Evolutionary conservation across 257 asterid species (phyloP).

Genomic region (Lycium barbarum): DNA sequence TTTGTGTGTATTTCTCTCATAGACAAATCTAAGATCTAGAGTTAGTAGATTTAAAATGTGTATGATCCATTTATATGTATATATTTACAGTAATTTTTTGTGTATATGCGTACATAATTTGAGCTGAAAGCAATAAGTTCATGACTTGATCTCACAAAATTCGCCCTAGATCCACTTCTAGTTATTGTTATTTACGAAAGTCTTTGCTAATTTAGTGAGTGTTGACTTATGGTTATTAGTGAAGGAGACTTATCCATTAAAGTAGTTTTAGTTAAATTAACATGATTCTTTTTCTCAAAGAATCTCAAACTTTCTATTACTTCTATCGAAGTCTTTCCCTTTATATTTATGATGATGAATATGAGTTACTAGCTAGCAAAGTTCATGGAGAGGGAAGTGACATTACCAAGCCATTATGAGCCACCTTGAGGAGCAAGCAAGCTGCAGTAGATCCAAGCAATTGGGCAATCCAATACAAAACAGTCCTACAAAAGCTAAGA

Average conservation of each 20-base stretch:
- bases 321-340: no score
- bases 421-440: constrained; percentile 65
- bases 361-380: no score
- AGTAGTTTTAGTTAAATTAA: not conserved
- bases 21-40: not conserved
- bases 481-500: constrained; percentile 54
- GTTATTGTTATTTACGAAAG: no score
- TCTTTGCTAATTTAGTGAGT: no score
- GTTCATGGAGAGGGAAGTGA: not conserved
- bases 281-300: not conserved
- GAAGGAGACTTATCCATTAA: not conserved
- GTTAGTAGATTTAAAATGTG: not conserved
- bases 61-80: not conserved
- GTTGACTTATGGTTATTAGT: not conserved
- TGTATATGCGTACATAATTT: not conserved
- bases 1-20: not conserved
- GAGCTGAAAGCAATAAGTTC: not conserved
- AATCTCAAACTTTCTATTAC: no score
- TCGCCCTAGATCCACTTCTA: no score
- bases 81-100: no score
- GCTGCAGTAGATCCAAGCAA: constrained; percentile 39
- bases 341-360: no score
- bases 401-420: constrained; percentile 72
- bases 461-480: constrained; percentile 79
- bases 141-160: no score